Base-by-base conservation (phyloP, 225 moss, liverwort and hornwort species). In the Ulota crispa region DNA sequence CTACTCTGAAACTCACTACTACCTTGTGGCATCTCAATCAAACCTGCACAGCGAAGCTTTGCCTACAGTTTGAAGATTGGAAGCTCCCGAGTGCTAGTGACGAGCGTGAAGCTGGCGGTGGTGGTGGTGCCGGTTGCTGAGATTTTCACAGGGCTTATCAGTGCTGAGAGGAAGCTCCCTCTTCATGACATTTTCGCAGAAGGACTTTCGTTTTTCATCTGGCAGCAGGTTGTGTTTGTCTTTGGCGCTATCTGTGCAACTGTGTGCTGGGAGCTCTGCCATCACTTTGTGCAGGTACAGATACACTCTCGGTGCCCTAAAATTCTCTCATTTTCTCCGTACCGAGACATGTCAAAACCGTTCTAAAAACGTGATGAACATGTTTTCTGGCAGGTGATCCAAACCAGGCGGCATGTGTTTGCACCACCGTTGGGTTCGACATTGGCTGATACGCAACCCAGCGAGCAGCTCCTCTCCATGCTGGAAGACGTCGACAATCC, bases 1-100 rank as follows among this genome's bases (percentile, higher is more conserved):
- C 57, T 79, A 42, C 23, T 27, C 28, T 42, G 41, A 21, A 55
- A 57, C 64, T 30, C 30, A 15, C 6, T 36, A 30, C 68, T 57
- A n/a, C 77, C 28, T 26, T 75, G 56, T 65, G 64, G 12, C 23
- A 60, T 69, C 55, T 36, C 26, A 9, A 70, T 65, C 64, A 34
- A 78, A 60, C 28, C 5, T 80, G 36, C 65, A 77, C 91, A 93
- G 93, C 89, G 94, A 50, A 86, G 85, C 73, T 88, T 94, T 27
- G 92, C 85, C 61, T 94, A 92, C 63, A 88, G 92, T 66, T 85
- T 96, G 77, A 96, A 94, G 87, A 86, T 96, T 86, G 91, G 89
- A n/a, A 85, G 92, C 28, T 84, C 91, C n/a, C 72, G 76, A 30
- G 76, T 93, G 28, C 37, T 85, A 41, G 81, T 31, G 3, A 81